phyloP scores from a whole-genome alignment of 192 early-diverging fungal species.

The Coemansia sp. region DNA sequence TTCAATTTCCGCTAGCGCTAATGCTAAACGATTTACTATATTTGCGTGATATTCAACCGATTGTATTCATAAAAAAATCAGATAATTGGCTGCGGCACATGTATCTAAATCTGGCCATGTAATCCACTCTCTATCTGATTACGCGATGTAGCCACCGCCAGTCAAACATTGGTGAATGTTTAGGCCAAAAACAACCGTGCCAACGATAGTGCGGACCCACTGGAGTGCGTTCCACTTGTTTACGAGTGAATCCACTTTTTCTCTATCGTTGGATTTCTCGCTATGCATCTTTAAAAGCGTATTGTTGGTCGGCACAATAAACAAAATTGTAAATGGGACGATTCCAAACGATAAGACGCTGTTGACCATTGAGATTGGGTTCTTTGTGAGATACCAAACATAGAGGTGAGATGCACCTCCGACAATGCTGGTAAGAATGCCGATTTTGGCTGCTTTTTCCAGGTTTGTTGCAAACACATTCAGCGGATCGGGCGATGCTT shows the following conservation, averaged over 20 bases:
- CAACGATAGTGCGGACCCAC: neutral
- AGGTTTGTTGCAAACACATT: neutral
- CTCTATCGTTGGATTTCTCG: neutral
- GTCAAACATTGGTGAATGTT: neutral
- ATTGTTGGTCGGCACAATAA: neutral
- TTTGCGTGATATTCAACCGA: neutral
- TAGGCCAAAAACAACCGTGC: neutral
- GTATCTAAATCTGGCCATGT: too few relatives aligned
- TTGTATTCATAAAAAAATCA: neutral
- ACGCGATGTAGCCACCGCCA: too few relatives aligned
- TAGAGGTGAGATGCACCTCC: neutral
- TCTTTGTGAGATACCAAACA: neutral
- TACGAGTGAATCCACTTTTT: neutral
- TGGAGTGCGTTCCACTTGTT: neutral
- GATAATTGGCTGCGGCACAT: neutral
- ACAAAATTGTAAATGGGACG: neutral
- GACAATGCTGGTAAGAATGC: neutral
- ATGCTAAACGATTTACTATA: neutral
- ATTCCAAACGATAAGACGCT: neutral
- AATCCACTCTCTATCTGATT: too few relatives aligned
- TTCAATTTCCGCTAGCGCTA: too few relatives aligned
- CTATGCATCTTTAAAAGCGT: neutral
- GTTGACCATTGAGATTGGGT: neutral
- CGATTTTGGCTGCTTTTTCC: neutral
- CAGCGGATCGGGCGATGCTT: neutral